Percentiles rank a stretch among this genome's conserved stretches.
Conservation (phyloP, 768 basidiomycete species). For the Tubosaeta brunneosetosa region DNA sequence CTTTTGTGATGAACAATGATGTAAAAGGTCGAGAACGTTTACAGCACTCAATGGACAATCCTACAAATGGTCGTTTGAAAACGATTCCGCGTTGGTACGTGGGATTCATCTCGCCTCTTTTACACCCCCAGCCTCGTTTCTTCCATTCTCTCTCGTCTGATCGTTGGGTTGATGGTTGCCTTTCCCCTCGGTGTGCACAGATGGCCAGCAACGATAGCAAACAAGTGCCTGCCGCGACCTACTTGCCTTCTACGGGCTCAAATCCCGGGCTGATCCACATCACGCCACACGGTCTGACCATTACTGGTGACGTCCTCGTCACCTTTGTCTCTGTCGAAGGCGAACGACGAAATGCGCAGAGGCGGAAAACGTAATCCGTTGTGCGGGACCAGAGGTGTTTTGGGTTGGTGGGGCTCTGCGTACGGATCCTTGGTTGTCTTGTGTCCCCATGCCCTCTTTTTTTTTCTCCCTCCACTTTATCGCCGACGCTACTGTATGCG, state of each 20-base stretch:
- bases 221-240: slow-evolving; percentile 31
- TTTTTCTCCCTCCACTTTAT: neutral
- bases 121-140: neutral
- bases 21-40: slow-evolving; percentile 29
- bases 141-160: neutral
- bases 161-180: neutral
- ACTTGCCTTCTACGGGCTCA: slow-evolving; percentile 18
- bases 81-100: slow-evolving; percentile 29
- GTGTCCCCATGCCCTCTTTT: neutral
- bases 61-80: slow-evolving; percentile 33
- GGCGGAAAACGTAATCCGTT: slow-evolving; percentile 8
- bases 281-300: slow-evolving; percentile 31
- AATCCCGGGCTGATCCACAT: slow-evolving; percentile 31
- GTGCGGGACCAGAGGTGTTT: neutral
- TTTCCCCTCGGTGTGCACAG: slow-evolving; percentile 4
- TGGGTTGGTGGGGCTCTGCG: neutral
- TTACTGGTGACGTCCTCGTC: slow-evolving; percentile 29
- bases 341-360: slow-evolving; percentile 28
- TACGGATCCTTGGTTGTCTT: neutral
- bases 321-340: slow-evolving; percentile 32
- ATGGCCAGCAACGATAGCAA: slow-evolving; percentile 32
- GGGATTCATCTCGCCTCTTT: neutral
- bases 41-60: slow-evolving; percentile 32
- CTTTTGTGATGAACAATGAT: neutral
- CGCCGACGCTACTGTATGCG: neutral